A percentile compares a stretch with the other conserved stretches of the same genome.
phyloP scores from a whole-genome alignment of 129 eudicot genomes.

The Solidago caesia region DNA sequence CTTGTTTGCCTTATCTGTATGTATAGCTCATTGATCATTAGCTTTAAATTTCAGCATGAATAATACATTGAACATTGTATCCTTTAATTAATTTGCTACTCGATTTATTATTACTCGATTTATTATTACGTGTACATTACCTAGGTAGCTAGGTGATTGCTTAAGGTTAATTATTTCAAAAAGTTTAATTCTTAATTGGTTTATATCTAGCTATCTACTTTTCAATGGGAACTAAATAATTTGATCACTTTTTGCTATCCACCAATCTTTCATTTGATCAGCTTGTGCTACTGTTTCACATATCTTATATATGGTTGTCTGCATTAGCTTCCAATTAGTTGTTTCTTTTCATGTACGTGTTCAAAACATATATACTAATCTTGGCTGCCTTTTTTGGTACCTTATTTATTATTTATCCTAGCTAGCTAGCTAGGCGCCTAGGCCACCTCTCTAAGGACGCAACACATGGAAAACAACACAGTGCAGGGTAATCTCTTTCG shows the following conservation, averaged over 20 bases:
- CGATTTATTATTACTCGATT: background rate
- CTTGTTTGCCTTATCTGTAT: background rate
- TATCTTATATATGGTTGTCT: slow-evolving; percentile 22
- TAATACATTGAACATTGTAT: background rate
- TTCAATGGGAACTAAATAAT: slow-evolving; percentile 10
- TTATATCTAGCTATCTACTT: background rate
- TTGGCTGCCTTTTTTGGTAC: background rate
- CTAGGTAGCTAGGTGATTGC: background rate
- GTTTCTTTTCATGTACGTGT: slow-evolving; percentile 20
- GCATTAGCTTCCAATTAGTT: slow-evolving; percentile 15
- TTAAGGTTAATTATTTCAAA: background rate
- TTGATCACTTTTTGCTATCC: slow-evolving; percentile 18
- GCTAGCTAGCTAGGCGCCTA: background rate
- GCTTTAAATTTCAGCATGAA: no score
- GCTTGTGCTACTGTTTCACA: slow-evolving; percentile 12
- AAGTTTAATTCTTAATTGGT: background rate
- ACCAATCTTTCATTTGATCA: slow-evolving; percentile 3
- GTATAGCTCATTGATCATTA: background rate
- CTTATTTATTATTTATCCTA: background rate
- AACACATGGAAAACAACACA: slow-evolving; percentile 1
- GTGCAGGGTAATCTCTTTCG: slow-evolving; percentile 4
- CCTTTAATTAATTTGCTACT: background rate
- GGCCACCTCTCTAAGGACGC: slow-evolving; percentile 12
- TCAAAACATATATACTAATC: slow-evolving; percentile 20
- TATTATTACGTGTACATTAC: no score